Percentiles rank a stretch among this genome's conserved stretches.
These are phyloP conservation scores for Tulasnella sp. DNA, from an alignment of 768 basidiomycete genomes.

Conservation along the genomic window DNA sequence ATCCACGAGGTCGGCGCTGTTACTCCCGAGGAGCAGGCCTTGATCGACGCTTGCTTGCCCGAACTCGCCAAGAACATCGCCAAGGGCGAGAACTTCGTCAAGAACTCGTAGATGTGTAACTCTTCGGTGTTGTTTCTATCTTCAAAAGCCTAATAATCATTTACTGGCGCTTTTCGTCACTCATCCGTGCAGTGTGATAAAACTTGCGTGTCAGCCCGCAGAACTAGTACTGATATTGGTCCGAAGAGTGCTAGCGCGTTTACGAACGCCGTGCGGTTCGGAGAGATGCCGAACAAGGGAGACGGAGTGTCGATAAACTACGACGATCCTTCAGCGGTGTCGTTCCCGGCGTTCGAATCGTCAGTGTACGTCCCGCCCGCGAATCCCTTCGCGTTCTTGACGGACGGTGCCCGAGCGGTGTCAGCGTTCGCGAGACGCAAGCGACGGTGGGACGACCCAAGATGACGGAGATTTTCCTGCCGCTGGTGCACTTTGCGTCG, in stretches of 20 bases:
- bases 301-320: not conserved
- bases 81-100: slow-evolving; percentile 52
- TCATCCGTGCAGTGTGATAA: no score
- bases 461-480: slow-evolving; percentile 86
- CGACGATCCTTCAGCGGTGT: not conserved
- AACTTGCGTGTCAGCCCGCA: no score
- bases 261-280: not conserved
- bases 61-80: slow-evolving; percentile 97
- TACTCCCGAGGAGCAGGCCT: slow-evolving; percentile 70
- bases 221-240: no score
- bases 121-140: not conserved
- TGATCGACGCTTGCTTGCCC: slow-evolving; percentile 78
- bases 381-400: slow-evolving; percentile 53
- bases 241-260: no score
- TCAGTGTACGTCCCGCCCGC: not conserved
- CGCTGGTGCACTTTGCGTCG: slow-evolving; percentile 77
- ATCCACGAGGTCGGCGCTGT: slow-evolving; percentile 77
- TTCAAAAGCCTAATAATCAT: not conserved
- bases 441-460: slow-evolving; percentile 57
- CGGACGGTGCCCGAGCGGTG: slow-evolving; percentile 75
- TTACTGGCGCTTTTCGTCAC: not conserved
- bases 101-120: slow-evolving; percentile 7
- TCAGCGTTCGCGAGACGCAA: slow-evolving; percentile 67
- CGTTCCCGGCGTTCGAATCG: not conserved
- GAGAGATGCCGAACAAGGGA: not conserved